Base-by-base conservation (phyloP, 345 rosid species). In the Salix koriyanagi region DNA sequence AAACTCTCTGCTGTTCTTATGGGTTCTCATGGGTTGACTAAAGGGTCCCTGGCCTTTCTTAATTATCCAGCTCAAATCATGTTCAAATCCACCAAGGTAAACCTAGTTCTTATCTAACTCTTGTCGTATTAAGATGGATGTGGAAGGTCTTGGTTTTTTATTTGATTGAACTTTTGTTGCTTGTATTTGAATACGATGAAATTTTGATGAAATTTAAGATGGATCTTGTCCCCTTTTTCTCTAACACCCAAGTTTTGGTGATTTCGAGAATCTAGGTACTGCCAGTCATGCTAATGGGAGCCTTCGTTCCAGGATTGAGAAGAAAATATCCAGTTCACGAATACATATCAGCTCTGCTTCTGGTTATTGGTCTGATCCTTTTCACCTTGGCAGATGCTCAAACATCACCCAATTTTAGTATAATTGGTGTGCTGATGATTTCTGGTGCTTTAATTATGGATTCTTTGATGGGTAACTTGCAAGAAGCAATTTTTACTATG, bases 21-120 rank as follows among this genome's bases (percentile, higher is more conserved):
- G 97, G 97, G 96, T 67, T 96, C 99, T 48, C 96, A 92, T 83
- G 99, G 99, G 11, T 83, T 96, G 66, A 96, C 99, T 37, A 96
- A 96, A 80, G 96, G 99, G 18, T 96, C 99, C 52, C 79, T 96
- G 80, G 99, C 99, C 77, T 96, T 88, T 75, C 99, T 96, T 46
- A 96, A 96, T 76, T 96, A 96, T 79, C 96, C 97, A 30, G 96
- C 94, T 21, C 97, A 93, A 74, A 90, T 93, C 82, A 93, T 93
- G 96, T 93, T 96, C 81, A 96, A 96, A 83, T 96, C 99, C 86
- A 96, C 99, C 77, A 93, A 96, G 96, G 99, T 91, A 83, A 61
- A 56, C n/a, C 26, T 18, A 13, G 28, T 42, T 69, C 32, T 62
- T 10, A 7, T 28, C 10, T 7, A 67, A 25, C 54, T 69, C 46